A percentile compares a stretch with the other conserved stretches of the same genome.
These are phyloP conservation scores for Cymodocea nodosa DNA, from an alignment of 116 monocot genomes.

Conservation along the genomic window DNA sequence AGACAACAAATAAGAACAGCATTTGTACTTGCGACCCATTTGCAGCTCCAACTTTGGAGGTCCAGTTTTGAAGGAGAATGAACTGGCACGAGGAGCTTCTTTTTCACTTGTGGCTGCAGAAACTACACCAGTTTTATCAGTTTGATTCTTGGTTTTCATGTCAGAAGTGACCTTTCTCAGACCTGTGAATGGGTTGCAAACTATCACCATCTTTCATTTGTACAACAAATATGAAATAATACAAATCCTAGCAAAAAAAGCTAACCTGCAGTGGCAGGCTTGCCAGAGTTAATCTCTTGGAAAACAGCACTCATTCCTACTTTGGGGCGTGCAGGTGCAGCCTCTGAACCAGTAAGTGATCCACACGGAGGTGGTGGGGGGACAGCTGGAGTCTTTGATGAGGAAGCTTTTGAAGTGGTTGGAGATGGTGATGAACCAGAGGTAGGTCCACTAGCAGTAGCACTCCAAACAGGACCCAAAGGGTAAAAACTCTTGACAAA, in stretches of 20 bases:
- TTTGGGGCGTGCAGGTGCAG: slow-evolving; percentile 33
- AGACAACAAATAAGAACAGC: background rate
- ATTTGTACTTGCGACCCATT: slow-evolving; percentile 89
- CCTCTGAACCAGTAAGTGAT: background rate
- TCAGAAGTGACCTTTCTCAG: slow-evolving; percentile 75
- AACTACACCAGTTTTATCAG: slow-evolving; percentile 61
- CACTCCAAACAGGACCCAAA: slow-evolving; percentile 73
- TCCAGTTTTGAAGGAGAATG: slow-evolving; percentile 47
- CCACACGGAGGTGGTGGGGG: slow-evolving; percentile 7
- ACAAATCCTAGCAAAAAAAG: background rate
- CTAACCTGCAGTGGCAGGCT: slow-evolving; percentile 55
- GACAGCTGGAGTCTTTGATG: slow-evolving; percentile 1
- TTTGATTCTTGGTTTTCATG: slow-evolving; percentile 78
- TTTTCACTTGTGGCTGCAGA: slow-evolving; percentile 29
- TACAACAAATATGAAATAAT: background rate
- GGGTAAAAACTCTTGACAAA: slow-evolving; percentile 87
- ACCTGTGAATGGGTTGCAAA: slow-evolving; percentile 24
- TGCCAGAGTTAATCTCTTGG: slow-evolving; percentile 72
- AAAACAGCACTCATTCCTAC: slow-evolving; percentile 79
- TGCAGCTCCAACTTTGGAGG: slow-evolving; percentile 94
- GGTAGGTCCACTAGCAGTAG: slow-evolving; percentile 22
- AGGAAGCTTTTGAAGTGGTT: slow-evolving; percentile 19
- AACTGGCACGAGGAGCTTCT: slow-evolving; percentile 23
- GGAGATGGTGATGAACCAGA: slow-evolving; percentile 18
- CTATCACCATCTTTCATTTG: background rate